These are phyloP conservation scores for Carex cristatella DNA, from an alignment of 176 grass and related monocot species.

Conservation along the genomic window DNA sequence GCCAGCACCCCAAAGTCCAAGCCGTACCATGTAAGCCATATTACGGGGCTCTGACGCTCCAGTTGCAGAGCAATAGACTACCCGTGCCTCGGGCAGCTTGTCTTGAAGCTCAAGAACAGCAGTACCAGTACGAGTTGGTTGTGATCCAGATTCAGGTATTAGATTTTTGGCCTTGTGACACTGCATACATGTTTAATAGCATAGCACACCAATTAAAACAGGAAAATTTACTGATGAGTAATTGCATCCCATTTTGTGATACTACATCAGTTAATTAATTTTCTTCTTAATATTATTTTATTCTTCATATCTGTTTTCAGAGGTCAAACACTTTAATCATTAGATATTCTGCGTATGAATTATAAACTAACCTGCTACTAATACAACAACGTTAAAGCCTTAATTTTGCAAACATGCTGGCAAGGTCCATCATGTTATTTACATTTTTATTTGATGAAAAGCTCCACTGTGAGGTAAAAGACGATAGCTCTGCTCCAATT, in stretches of 20 bases:
- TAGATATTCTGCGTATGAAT: too few relatives aligned
- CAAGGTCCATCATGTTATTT: constrained; percentile 4
- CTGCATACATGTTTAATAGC: constrained; percentile 37
- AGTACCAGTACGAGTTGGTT: constrained; percentile 85
- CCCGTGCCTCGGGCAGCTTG: constrained; percentile 70
- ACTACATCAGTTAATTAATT: not conserved
- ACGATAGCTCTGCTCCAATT: not conserved
- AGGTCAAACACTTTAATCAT: not conserved
- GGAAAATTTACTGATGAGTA: not conserved
- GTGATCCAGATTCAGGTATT: constrained; percentile 84
- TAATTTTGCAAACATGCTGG: not conserved
- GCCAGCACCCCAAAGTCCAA: constrained; percentile 91
- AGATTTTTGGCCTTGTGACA: constrained; percentile 99
- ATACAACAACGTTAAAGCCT: not conserved
- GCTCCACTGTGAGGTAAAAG: not conserved
- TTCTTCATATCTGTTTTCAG: not conserved
- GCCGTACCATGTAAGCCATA: constrained; percentile 97
- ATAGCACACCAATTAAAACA: not conserved
- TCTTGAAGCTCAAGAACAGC: constrained; percentile 95
- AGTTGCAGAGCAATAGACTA: constrained; percentile 98
- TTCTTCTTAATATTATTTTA: not conserved
- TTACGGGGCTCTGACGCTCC: constrained; percentile 97
- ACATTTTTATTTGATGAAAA: not conserved
- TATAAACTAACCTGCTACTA: not conserved
- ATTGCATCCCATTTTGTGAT: not conserved